Conservation (phyloP, 306 rosid species). For the Prunus mongolica region DNA sequence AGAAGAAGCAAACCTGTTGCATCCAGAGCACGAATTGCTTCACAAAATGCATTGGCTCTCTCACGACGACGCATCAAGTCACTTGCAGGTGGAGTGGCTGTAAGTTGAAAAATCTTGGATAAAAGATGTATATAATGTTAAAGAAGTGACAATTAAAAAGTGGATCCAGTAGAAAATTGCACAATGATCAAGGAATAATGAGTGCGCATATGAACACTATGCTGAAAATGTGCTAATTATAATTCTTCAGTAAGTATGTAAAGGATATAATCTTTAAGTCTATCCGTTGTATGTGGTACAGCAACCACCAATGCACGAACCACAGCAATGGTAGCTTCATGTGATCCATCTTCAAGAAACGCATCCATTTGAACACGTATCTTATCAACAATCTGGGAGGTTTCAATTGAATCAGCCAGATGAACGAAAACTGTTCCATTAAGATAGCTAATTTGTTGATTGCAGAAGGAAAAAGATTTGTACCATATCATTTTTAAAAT, state of each 20-base stretch:
- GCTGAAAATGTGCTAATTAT: background rate
- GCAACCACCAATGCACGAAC: slow-evolving; percentile 89
- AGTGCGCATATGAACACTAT: slow-evolving; percentile 2
- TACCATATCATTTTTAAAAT: slow-evolving; percentile 84
- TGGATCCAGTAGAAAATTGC: background rate
- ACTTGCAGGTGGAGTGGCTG: slow-evolving; percentile 51
- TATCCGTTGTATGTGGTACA: slow-evolving; percentile 87
- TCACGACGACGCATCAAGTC: slow-evolving; percentile 63
- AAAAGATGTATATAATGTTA: slow-evolving; percentile 76
- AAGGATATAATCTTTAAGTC: slow-evolving; percentile 97
- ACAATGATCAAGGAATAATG: slow-evolving; percentile 5
- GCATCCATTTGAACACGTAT: slow-evolving; percentile 99
- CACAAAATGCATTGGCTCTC: slow-evolving; percentile 80
- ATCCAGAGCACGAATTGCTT: slow-evolving; percentile 96
- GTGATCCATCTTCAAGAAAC: slow-evolving; percentile 97
- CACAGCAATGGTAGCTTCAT: slow-evolving; percentile 88
- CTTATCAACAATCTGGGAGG: slow-evolving; percentile 85
- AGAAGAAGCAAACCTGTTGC: slow-evolving; percentile 61
- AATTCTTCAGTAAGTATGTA: slow-evolving; percentile 8
- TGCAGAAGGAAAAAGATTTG: slow-evolving; percentile 24
- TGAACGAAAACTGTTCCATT: slow-evolving; percentile 16
- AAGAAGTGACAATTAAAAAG: slow-evolving; percentile 35
- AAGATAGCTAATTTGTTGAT: slow-evolving; percentile 12
- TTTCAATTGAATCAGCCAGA: slow-evolving; percentile 25
- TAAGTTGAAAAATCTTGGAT: slow-evolving; percentile 90